Evolutionary conservation across 345 rosid genomes (phyloP).

Genomic region (Bruguiera sexangula): DNA sequence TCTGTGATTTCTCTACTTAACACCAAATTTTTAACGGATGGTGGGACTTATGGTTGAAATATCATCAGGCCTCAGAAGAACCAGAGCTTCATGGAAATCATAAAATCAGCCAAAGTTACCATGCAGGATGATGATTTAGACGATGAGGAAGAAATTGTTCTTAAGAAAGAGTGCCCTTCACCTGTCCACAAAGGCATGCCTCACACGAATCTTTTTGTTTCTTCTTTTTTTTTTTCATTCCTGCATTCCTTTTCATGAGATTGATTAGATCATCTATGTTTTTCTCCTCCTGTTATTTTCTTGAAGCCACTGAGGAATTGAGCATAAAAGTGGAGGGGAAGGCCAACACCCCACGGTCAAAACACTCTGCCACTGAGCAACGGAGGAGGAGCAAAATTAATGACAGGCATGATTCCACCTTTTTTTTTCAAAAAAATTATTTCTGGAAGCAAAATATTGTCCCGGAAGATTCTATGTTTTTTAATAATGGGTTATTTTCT

Average conservation of each 20-base stretch:
- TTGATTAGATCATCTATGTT: not conserved
- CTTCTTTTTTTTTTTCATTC: not conserved
- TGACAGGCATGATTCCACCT: constrained; percentile 53
- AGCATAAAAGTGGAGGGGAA: constrained; percentile 61
- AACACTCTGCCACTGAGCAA: constrained; percentile 98
- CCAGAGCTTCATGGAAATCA: constrained; percentile 91
- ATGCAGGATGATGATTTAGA: constrained; percentile 61
- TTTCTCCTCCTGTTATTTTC: not conserved
- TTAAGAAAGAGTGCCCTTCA: constrained; percentile 66
- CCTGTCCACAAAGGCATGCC: constrained; percentile 52
- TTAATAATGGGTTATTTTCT: too few relatives aligned
- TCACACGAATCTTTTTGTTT: not conserved
- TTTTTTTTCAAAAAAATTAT: not conserved
- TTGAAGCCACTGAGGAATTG: constrained; percentile 45
- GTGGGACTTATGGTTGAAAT: not conserved
- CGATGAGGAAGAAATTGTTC: constrained; percentile 65
- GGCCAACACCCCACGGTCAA: constrained; percentile 81
- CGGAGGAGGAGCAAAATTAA: constrained; percentile 96
- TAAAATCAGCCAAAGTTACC: constrained; percentile 41
- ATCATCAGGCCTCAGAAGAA: constrained; percentile 56
- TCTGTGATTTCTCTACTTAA: not conserved
- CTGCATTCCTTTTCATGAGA: not conserved
- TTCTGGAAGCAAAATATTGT: too few relatives aligned
- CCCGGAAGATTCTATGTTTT: too few relatives aligned
- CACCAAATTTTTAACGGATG: not conserved